A percentile compares a stretch with the other conserved stretches of the same genome.
These are phyloP conservation scores for Lipomyces oligophaga DNA, from an alignment of 805 yeast species.

Conservation along the genomic window DNA sequence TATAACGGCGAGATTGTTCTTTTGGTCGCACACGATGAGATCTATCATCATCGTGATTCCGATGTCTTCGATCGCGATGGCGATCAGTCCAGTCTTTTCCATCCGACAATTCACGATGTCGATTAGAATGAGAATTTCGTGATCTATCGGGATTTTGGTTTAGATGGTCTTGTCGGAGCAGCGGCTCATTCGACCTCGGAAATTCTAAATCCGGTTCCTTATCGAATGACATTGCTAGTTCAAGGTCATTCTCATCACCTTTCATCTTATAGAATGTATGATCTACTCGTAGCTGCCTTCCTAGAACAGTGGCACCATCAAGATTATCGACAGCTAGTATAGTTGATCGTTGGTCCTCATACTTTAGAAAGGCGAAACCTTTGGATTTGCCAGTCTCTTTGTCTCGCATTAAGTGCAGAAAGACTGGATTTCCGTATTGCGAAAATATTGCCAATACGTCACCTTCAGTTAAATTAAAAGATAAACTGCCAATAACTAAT, in stretches of 20 bases:
- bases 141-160: too few species aligned
- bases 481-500: constrained; percentile 61
- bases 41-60: not conserved
- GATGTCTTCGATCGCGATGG: not conserved
- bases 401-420: constrained; percentile 66
- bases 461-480: constrained; percentile 61
- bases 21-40: too few species aligned
- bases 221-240: constrained; percentile 24
- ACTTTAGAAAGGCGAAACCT: constrained; percentile 80
- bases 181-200: too few species aligned
- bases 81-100: not conserved
- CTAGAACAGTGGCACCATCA: constrained; percentile 60
- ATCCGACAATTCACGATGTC: too few species aligned
- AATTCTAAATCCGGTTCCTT: too few species aligned
- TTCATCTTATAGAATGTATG: constrained; percentile 43
- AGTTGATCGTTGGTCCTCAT: constrained; percentile 75
- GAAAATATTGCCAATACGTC: constrained; percentile 77
- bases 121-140: too few species aligned
- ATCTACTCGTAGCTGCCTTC: constrained; percentile 57
- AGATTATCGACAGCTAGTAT: constrained; percentile 85
- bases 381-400: constrained; percentile 58
- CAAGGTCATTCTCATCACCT: constrained; percentile 27
- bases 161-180: too few species aligned
- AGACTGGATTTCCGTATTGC: constrained; percentile 84
- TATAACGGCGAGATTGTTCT: too few species aligned